Evolutionary conservation across 805 yeast species (phyloP), one percentile per base, ranked within the genome.

Genomic region (Torulaspora maleeae): DNA sequence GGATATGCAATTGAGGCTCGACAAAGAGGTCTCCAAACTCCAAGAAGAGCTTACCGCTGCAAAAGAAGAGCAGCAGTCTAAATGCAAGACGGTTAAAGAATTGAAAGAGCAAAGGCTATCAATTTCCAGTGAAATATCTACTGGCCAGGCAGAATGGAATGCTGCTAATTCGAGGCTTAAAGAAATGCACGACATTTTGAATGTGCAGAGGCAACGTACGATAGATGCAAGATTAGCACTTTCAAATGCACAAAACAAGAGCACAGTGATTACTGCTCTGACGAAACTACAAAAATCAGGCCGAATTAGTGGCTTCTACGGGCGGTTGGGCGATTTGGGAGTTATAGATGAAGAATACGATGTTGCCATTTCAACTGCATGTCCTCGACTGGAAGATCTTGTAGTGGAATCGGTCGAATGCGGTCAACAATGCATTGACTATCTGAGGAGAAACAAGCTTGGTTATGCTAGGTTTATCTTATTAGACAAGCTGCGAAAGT

Each of bases 281-380:
- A 69, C 73, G 47, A 77, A 83, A 50, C 67, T 93, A 30, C 83
- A 83, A 46, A 80, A 81, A 44, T 76, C 93, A 3, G 97, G 97
- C 5, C 75, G 95, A 55, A 77, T 95, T 19, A 69, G 70, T 5
- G 99, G 98, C 0, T 86, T 91, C 54, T 75, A 86, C 61, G 99
- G 98, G 0, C 73, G 96, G 50, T 69, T 93, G 12, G 99, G 99
- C 13, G 95, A 88, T 54, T 69, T 93, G 36, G 99, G 96, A n/a
- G 75, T 77, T 2, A 93, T 93, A 51, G 96, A 88, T 61, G 86
- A 84, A 52, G 76, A 78, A 56, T 93, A 85, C 62, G 98, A 95
- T 66, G 78, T 89, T 42, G 99, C 99, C 0, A 80, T 93, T 7
- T 89, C 98, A 0, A 93, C 98, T 0, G 98, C 96, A 0, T 88